Percentiles rank a stretch among this genome's conserved stretches.
These are phyloP conservation scores for Boletus tomentosulus DNA, from an alignment of 768 basidiomycete genomes.

Conservation along the genomic window DNA sequence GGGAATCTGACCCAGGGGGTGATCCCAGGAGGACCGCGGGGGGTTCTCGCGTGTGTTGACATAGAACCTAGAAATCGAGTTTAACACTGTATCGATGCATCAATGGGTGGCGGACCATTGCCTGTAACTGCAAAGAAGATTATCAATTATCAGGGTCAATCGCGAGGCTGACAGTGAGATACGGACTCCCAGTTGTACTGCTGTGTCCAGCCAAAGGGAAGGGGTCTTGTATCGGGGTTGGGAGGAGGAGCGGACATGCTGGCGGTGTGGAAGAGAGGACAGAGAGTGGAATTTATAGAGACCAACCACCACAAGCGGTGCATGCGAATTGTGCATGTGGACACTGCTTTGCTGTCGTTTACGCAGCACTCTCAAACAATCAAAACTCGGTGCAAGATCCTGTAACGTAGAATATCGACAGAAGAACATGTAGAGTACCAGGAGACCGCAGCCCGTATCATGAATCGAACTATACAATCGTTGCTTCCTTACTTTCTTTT, in stretches of 20 bases:
- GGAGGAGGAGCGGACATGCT: constrained; percentile 44
- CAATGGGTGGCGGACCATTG: constrained; percentile 47
- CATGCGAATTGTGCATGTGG: constrained; percentile 21
- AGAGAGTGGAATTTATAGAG: constrained; percentile 22
- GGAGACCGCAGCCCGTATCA: constrained; percentile 7
- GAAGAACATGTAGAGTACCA: constrained; percentile 24
- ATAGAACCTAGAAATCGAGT: constrained; percentile 56
- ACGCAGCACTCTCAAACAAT: constrained; percentile 11
- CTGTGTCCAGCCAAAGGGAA: constrained; percentile 65
- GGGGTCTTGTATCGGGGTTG: constrained; percentile 52
- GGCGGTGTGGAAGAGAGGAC: constrained; percentile 19
- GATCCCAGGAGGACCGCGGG: constrained; percentile 64
- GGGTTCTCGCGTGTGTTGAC: constrained; percentile 63
- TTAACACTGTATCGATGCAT: not conserved
- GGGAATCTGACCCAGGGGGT: constrained; percentile 51
- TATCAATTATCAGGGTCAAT: constrained; percentile 29
- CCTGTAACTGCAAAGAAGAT: constrained; percentile 46
- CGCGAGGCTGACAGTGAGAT: constrained; percentile 6
- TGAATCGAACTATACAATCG: constrained; percentile 8
- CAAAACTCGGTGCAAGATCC: constrained; percentile 1
- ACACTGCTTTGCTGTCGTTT: constrained; percentile 33
- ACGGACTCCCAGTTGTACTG: constrained; percentile 68
- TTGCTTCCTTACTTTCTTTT: constrained; percentile 21
- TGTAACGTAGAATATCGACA: constrained; percentile 29
- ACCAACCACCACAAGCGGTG: constrained; percentile 13